These are phyloP conservation scores for Breynia disticha DNA, from an alignment of 441 rosid species.

Conservation along the genomic window DNA sequence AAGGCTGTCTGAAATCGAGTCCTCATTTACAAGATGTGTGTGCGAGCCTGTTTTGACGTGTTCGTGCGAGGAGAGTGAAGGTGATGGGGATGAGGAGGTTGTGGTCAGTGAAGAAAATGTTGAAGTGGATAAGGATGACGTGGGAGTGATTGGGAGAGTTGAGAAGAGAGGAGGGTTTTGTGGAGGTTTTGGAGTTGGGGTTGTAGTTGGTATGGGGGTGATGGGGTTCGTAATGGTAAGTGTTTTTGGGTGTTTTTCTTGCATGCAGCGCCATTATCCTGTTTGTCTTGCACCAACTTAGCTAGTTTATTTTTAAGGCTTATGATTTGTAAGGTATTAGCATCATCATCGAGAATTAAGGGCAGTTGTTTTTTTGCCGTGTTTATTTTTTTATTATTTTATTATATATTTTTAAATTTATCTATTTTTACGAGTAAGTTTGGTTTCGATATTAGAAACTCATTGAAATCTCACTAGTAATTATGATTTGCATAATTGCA, in stretches of 20 bases:
- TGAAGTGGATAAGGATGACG: neutral
- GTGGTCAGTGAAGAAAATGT: neutral
- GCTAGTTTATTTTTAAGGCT: neutral
- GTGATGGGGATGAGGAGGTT: conserved; percentile 7
- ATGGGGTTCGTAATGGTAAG: conserved; percentile 21
- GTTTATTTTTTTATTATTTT: too few relatives aligned
- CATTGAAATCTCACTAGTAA: too few relatives aligned
- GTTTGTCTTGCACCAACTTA: conserved; percentile 26
- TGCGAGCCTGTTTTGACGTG: conserved; percentile 24
- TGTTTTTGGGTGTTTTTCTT: conserved; percentile 18
- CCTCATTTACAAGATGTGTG: conserved; percentile 13
- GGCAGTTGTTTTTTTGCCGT: too few relatives aligned
- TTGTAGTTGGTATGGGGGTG: conserved; percentile 25
- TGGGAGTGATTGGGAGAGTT: neutral
- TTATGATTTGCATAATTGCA: too few relatives aligned
- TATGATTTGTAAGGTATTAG: neutral
- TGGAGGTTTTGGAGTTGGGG: conserved; percentile 21
- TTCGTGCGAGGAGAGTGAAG: conserved; percentile 30
- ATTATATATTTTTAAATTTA: too few relatives aligned
- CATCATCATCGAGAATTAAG: neutral
- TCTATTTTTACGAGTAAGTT: too few relatives aligned
- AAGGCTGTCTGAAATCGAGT: conserved; percentile 24
- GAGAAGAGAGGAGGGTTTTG: conserved; percentile 6
- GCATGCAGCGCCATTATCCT: neutral
- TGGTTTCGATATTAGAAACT: too few relatives aligned